Evolutionary conservation across 2,329 filamentous ascomycete genomes (phyloP), one percentile per base, ranked within the genome.

Genomic region (Xylariales sp.): DNA sequence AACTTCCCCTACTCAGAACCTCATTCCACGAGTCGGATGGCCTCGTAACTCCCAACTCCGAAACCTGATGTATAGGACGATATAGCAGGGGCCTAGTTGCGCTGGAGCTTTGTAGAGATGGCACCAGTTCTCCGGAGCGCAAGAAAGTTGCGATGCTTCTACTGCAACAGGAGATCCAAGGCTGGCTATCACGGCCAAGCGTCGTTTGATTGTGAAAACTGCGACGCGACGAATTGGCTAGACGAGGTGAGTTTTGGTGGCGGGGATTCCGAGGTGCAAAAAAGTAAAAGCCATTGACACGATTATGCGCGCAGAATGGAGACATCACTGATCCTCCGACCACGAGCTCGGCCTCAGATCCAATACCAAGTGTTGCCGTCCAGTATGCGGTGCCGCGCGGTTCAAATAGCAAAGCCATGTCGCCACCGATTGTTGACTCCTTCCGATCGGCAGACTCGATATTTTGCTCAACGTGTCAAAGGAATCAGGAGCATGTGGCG

Each of bases 311-410:
- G 15, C 53, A 93, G 85, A 79, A 88, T 58, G 91, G 91, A 53
- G 81, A 94, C 35, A 93, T 97, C 48, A 85, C 87, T 40, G 91
- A 98, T 60, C 88, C 90, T 18, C 89, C 88, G 3, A 70, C 81
- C 17, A 65, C 73, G 15, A 76, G 77, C 41, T 74, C 71, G n/a
- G 63, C 66, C 33, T 59, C 60, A 47, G 61, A 43, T 59, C 57
- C 66, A 38, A 56, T 62, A 43, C 54, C 59, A 8, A 13, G 14
- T 12, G 36, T 13, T n/a, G 21, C 21, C 27, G 55, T 63, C n/a
- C 61, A 65, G 40, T 81, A 69, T 57, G 74, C 68, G 37, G 64
- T 68, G 37, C 52, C 66, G 32, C 63, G 64, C 45, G 48, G 67
- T 42, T 49, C 56, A 12, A 44, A 48, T 20, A 38, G 46, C 23